Evolutionary conservation across 352 stramenopile genomes (phyloP).

Genomic region (Blastocystis hominis): DNA sequence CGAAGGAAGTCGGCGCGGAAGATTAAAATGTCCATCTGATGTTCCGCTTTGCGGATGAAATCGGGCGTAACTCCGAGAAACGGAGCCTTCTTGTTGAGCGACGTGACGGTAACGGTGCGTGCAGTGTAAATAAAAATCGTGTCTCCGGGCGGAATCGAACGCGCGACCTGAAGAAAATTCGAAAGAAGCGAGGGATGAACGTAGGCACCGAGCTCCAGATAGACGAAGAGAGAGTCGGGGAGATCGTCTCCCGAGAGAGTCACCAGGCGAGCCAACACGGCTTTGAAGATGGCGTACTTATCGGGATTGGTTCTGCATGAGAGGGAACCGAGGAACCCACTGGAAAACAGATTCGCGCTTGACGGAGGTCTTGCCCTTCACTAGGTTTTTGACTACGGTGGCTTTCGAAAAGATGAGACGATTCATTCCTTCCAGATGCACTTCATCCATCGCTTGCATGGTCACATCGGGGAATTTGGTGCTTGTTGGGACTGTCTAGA

Average conservation of each 20-base stretch:
- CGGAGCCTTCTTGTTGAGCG: neutral
- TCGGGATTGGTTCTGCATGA: neutral
- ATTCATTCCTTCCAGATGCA: neutral
- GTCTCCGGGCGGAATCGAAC: neutral
- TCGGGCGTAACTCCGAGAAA: neutral
- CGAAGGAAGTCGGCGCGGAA: neutral
- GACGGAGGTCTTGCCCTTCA: neutral
- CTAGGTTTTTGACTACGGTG: neutral
- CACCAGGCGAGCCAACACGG: neutral
- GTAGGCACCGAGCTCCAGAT: constrained; percentile 1
- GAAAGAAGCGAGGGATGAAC: constrained; percentile 7
- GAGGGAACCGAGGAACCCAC: neutral
- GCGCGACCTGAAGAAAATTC: neutral
- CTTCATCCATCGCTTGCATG: constrained; percentile 14
- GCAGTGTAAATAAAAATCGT: neutral
- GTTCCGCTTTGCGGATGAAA: neutral
- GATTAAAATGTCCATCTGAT: constrained; percentile 8
- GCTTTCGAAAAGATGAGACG: constrained; percentile 46
- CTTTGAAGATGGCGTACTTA: constrained; percentile 16
- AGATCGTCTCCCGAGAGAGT: neutral
- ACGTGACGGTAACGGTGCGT: neutral
- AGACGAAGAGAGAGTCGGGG: neutral
- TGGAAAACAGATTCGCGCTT: neutral
- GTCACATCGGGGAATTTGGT: neutral
- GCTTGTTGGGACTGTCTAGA: neutral